Evolutionary conservation across 768 basidiomycete species (phyloP).

Genomic region (Psilocybe sp.): DNA sequence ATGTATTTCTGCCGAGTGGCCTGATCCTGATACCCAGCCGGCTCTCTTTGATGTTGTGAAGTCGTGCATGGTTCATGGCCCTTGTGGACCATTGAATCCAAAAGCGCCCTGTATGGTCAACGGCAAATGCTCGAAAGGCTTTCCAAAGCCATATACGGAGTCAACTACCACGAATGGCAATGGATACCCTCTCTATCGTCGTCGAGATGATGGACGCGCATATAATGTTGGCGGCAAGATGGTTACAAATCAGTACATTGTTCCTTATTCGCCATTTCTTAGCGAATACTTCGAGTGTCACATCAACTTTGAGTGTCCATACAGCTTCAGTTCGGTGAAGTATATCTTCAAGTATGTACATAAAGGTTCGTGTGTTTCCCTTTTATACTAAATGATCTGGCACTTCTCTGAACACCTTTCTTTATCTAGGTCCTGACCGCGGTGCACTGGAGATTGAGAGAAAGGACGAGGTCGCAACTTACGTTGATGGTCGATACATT

Average conservation of each 20-base stretch:
- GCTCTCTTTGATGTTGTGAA: slow-evolving; percentile 30
- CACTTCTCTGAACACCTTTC: too few species aligned
- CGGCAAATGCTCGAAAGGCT: slow-evolving; percentile 28
- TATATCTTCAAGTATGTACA: slow-evolving; percentile 49
- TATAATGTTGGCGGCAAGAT: slow-evolving; percentile 17
- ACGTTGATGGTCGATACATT: slow-evolving; percentile 35
- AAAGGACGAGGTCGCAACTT: slow-evolving; percentile 36
- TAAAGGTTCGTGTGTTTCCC: slow-evolving; percentile 44
- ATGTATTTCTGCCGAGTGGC: slow-evolving; percentile 36
- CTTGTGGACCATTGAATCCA: slow-evolving; percentile 32
- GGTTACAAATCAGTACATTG: slow-evolving; percentile 35
- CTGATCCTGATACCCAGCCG: slow-evolving; percentile 32
- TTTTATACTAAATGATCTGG: too few species aligned
- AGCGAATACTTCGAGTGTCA: slow-evolving; percentile 35
- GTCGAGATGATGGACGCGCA: slow-evolving; percentile 25
- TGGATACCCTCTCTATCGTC: slow-evolving; percentile 22
- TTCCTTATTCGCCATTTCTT: slow-evolving; percentile 37
- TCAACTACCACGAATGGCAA: slow-evolving; percentile 16
- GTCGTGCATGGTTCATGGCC: slow-evolving; percentile 33
- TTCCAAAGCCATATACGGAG: slow-evolving; percentile 24
- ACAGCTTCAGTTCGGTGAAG: slow-evolving; percentile 34
- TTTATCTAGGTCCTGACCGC: too few species aligned
- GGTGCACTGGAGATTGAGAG: slow-evolving; percentile 17
- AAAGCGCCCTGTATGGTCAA: slow-evolving; percentile 37
- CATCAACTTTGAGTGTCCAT: slow-evolving; percentile 42